phyloP scores from a whole-genome alignment of 768 basidiomycete species.

The Dentipellis sp. region DNA sequence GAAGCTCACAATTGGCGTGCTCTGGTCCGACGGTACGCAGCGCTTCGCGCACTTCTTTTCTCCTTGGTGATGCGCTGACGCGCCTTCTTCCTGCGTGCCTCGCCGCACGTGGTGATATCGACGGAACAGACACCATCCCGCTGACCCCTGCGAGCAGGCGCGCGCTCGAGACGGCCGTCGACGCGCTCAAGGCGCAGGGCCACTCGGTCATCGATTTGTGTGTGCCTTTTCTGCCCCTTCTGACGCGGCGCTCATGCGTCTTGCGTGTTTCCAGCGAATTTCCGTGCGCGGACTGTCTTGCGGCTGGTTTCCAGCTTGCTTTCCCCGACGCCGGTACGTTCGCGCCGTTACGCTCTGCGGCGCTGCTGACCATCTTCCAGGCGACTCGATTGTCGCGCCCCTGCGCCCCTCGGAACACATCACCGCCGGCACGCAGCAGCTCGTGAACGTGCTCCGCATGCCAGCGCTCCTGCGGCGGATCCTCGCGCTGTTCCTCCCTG shows the following conservation, averaged over 20 bases:
- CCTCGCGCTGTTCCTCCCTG: conserved; percentile 17
- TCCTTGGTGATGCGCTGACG: not conserved
- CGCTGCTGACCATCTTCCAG: not conserved
- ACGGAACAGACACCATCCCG: conserved; percentile 24
- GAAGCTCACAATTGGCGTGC: conserved; percentile 31
- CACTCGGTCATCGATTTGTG: conserved; percentile 33
- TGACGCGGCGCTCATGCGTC: not conserved
- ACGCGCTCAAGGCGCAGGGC: conserved; percentile 26
- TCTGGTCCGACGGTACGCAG: conserved; percentile 32
- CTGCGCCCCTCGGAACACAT: conserved; percentile 11
- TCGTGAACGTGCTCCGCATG: conserved; percentile 12
- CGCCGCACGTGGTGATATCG: too few relatives aligned
- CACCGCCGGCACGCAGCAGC: conserved; percentile 12
- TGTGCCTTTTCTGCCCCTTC: conserved; percentile 1
- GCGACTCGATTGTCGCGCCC: not conserved
- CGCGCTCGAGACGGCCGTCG: conserved; percentile 25
- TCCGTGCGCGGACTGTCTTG: not conserved
- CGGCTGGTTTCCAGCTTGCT: not conserved
- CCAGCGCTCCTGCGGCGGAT: conserved; percentile 19
- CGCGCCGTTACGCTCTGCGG: not conserved
- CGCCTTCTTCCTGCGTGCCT: not conserved
- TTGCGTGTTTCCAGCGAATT: not conserved
- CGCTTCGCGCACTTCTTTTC: not conserved
- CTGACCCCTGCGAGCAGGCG: conserved; percentile 32
- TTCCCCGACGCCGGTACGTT: not conserved